Evolutionary conservation across 2,329 filamentous ascomycete species (phyloP), one percentile per base, ranked within the genome.

Genomic region (Neodidymelliopsis sp.): DNA sequence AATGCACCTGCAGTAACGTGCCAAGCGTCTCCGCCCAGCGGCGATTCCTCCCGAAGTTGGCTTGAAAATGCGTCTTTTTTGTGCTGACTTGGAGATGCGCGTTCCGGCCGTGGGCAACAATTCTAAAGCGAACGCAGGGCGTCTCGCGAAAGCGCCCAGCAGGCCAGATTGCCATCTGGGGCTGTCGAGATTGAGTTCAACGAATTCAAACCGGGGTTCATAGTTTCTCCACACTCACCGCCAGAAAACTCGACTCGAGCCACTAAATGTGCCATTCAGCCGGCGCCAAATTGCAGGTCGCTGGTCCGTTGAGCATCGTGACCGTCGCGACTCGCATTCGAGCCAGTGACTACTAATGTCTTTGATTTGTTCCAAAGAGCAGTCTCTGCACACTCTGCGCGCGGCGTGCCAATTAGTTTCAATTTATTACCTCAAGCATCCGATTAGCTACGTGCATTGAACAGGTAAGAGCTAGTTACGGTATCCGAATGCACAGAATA

Each of bases 51-150:
- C 40, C 36, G 39, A 39, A 12, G 28, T 47, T 29, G 29, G 15
- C 40, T 43, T 43, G 31, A n/a, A n/a, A 50, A 45, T 52, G 49
- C 49, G 49, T 47, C 28, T 52, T 52, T 51, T 52, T 46, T 33
- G 27, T 31, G 31, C 37, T 27, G 8, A 12, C 48, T 51, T 51
- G 48, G 48, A 41, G 23, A 13, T 3, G 12, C 12, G 6, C 16
- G 42, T 41, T 51, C 48, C 48, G 41, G 48, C 48, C 48, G 48
- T 45, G 48, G 28, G 36, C 24, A 40, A 15, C 24, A 30, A 30
- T 38, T 35, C 25, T 3, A 9, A 39, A 27, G 30, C 37, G 11
- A 23, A 16, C 33, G n/a, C 12, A 7, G 10, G 11, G 33, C 19
- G 33, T 27, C 28, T 23, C 30, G 34, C 30, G 47, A 44, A n/a